A percentile compares a stretch with the other conserved stretches of the same genome.
These are phyloP conservation scores for Pharus latifolius DNA, from an alignment of 176 grass and related monocot species.

Conservation along the genomic window DNA sequence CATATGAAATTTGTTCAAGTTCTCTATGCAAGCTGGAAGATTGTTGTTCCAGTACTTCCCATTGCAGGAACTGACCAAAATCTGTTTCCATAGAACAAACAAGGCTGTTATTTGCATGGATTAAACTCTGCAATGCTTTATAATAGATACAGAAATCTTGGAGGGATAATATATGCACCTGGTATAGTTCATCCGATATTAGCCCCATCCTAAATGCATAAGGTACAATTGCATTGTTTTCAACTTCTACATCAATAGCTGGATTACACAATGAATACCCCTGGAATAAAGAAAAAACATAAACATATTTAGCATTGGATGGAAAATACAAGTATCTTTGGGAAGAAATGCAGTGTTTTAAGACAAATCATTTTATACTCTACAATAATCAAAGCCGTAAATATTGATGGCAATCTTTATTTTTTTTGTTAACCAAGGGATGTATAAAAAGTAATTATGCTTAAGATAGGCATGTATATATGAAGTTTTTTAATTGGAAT, in stretches of 20 bases:
- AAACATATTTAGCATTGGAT: neutral
- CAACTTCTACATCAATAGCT: slow-evolving; percentile 28
- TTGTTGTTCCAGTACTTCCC: slow-evolving; percentile 49
- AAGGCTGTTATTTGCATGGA: neutral
- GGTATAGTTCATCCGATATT: slow-evolving; percentile 52
- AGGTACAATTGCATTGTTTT: slow-evolving; percentile 45
- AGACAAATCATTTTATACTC: too few relatives aligned
- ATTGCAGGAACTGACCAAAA: slow-evolving; percentile 37
- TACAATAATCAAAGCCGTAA: too few relatives aligned
- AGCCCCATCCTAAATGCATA: slow-evolving; percentile 49
- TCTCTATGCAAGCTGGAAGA: slow-evolving; percentile 23
- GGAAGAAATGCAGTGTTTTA: neutral
- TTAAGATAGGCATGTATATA: too few relatives aligned
- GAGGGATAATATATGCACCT: too few relatives aligned
- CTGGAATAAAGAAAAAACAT: slow-evolving; percentile 4
- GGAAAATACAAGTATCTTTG: neutral
- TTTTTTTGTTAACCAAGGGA: too few relatives aligned
- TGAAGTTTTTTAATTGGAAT: too few relatives aligned
- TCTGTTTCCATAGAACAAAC: slow-evolving; percentile 6
- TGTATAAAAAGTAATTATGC: too few relatives aligned
- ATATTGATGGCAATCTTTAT: too few relatives aligned
- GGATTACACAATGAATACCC: slow-evolving; percentile 67
- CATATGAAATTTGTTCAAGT: slow-evolving; percentile 24
- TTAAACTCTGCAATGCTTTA: too few relatives aligned
- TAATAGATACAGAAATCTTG: too few relatives aligned